Base-by-base conservation (phyloP, 805 yeast genomes). In the Metschnikowia kofuensis region DNA sequence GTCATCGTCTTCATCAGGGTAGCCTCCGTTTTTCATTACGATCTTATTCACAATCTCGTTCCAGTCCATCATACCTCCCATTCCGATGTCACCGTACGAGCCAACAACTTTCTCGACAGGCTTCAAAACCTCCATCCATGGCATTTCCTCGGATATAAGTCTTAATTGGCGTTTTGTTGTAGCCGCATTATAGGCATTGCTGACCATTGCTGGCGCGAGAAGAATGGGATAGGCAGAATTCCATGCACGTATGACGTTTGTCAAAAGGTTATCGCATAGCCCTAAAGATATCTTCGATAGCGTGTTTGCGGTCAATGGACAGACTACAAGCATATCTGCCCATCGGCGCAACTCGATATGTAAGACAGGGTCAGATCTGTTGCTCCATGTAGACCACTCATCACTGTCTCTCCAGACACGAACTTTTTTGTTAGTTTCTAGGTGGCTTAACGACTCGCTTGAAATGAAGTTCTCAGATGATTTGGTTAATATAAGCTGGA, bases 1-100 rank as follows among this genome's bases (percentile, higher is more conserved):
- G 7, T 77, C 79, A 29, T 74, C 80, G 1, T 72, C 79, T 13
- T 70, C 80, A 27, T 76, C 80, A 1, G 77, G 77, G 52, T 72
- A 74, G 42, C 82, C 69, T 46, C 76, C 82, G 51, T 90, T 70
- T 62, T 84, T 85, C 67, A 83, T 75, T 16, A 87, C 95, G 42
- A 89, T 77, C 58, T 83, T 82, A 63, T 90, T 95, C 15, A 90
- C 96, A 58, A 94, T 85, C 65, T 91, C 97, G 64, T 89, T 87
- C 82, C 95, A 89, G 59, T 94, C 98, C 85, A 91, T 86, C 98
- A 94, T 94, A 47, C 99, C 98, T 42, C 99, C 98, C 89, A 94
- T 87, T n/a, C 98, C 98, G 48, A 94, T 90, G 59, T 92, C 98
- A 52, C 99, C 98, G 70, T 91, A 89, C 38, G 89, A 80, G 48